Evolutionary conservation across 2,329 filamentous ascomycete species (phyloP).

Genomic region (Diplodia scrobiculata): DNA sequence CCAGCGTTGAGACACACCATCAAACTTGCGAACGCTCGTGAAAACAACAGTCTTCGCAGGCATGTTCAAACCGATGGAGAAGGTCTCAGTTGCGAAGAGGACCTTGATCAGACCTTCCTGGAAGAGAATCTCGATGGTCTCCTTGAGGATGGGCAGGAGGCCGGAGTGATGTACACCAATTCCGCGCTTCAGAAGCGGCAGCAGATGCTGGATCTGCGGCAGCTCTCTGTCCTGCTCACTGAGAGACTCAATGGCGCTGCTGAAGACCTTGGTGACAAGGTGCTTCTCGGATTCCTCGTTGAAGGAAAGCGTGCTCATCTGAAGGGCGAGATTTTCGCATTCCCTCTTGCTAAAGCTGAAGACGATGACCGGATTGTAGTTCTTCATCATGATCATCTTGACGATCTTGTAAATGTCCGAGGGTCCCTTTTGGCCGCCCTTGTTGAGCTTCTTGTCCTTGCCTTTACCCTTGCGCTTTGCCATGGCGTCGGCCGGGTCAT

Average conservation of each 20-base stretch:
- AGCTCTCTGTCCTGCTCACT: slow-evolving; percentile 88
- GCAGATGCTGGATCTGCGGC: slow-evolving; percentile 85
- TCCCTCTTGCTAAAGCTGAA: slow-evolving; percentile 99
- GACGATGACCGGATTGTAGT: slow-evolving; percentile 96
- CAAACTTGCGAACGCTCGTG: slow-evolving; percentile 92
- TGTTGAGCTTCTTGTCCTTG: slow-evolving; percentile 89
- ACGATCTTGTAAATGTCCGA: slow-evolving; percentile 97
- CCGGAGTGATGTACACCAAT: slow-evolving; percentile 98
- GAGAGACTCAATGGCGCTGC: slow-evolving; percentile 86
- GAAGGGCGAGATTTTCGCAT: slow-evolving; percentile 85
- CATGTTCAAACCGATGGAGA: slow-evolving; percentile 99
- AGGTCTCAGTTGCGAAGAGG: slow-evolving; percentile 95
- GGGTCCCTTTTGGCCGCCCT: slow-evolving; percentile 69
- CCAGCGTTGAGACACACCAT: slow-evolving; percentile 77
- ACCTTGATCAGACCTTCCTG: slow-evolving; percentile 98
- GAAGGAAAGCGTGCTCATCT: slow-evolving; percentile 85
- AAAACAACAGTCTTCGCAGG: slow-evolving; percentile 99
- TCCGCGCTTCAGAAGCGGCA: slow-evolving; percentile 84
- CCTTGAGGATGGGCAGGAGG: slow-evolving; percentile 90
- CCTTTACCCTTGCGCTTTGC: slow-evolving; percentile 83
- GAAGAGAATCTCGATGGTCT: slow-evolving; percentile 98
- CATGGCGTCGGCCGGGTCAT: slow-evolving; percentile 75
- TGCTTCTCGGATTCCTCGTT: slow-evolving; percentile 95
- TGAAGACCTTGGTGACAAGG: slow-evolving; percentile 92
- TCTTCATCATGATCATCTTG: slow-evolving; percentile 97